Evolutionary conservation across 2,329 filamentous ascomycete species (phyloP).

Genomic region (Dactylellina cionopaga): DNA sequence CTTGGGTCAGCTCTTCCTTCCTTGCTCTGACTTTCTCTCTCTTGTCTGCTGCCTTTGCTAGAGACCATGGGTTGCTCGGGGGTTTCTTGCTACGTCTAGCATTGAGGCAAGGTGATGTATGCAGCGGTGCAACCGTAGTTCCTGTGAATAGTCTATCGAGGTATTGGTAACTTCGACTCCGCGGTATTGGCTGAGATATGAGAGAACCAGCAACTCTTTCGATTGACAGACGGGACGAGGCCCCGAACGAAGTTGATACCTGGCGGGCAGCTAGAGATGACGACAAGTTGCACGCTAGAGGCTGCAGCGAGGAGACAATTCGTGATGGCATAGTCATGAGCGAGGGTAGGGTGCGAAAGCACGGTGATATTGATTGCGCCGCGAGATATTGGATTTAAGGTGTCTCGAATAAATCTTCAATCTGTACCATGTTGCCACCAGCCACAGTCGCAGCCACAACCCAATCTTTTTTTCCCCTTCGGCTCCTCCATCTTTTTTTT

Average conservation of each 20-base stretch:
- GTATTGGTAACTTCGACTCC: not conserved
- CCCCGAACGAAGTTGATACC: conserved; percentile 8
- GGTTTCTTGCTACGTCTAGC: conserved; percentile 16
- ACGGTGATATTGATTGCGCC: not conserved
- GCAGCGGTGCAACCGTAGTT: not conserved
- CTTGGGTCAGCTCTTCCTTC: conserved; percentile 73
- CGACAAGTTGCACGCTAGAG: conserved; percentile 25
- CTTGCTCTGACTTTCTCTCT: conserved; percentile 64
- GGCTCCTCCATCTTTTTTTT: not conserved
- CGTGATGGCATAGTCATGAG: conserved; percentile 12
- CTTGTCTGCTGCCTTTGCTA: conserved; percentile 44
- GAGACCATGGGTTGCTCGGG: conserved; percentile 40
- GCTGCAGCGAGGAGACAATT: conserved; percentile 19
- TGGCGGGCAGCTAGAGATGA: conserved; percentile 20
- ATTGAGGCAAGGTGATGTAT: conserved; percentile 32
- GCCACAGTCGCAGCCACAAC: conserved; percentile 8
- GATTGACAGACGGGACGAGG: not conserved
- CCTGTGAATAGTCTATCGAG: not conserved
- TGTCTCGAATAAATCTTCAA: conserved; percentile 18
- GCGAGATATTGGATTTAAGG: not conserved
- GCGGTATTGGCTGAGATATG: not conserved
- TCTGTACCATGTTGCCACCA: too few species aligned
- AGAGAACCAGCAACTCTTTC: not conserved
- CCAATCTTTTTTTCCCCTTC: not conserved
- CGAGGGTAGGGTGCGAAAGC: not conserved